A percentile compares a stretch with the other conserved stretches of the same genome.
Evolutionary conservation across 208 protist species (phyloP).

Genomic region (Trichomonas gallinae): DNA sequence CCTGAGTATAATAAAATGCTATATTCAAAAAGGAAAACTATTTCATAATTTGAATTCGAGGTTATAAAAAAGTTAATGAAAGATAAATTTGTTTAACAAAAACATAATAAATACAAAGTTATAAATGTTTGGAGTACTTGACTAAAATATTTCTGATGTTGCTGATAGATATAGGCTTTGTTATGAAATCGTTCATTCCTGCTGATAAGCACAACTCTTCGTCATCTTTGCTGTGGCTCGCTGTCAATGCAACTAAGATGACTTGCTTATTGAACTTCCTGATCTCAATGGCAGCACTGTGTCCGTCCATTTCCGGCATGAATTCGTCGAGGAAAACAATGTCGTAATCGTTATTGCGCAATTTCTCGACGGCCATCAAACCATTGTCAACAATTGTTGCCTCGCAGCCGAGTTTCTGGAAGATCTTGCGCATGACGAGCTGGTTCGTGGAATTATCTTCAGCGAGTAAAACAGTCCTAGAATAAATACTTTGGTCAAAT

Average conservation of each 20-base stretch:
- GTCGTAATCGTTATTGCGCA: background rate
- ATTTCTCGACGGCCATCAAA: background rate
- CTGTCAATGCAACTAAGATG: background rate
- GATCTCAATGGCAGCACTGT: background rate
- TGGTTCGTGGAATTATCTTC: background rate
- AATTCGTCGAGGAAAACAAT: background rate
- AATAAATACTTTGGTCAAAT: too few species aligned
- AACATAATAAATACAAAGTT: too few species aligned
- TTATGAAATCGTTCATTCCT: background rate
- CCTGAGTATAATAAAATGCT: too few species aligned
- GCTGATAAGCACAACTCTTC: background rate
- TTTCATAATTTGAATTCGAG: too few species aligned
- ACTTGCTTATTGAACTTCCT: background rate
- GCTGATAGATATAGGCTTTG: background rate
- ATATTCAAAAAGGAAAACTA: too few species aligned
- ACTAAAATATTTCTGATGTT: too few species aligned
- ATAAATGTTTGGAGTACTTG: too few species aligned
- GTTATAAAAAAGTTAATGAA: too few species aligned
- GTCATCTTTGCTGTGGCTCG: background rate
- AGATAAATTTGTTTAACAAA: too few species aligned
- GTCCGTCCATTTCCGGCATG: background rate
- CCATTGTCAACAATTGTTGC: background rate
- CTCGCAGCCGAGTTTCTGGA: background rate
- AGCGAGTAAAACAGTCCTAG: background rate
- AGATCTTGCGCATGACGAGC: background rate